Percentiles rank a stretch among this genome's conserved stretches.
These are phyloP conservation scores for Leptographium wingfieldii DNA, from an alignment of 2,329 filamentous ascomycete genomes.

Conservation along the genomic window DNA sequence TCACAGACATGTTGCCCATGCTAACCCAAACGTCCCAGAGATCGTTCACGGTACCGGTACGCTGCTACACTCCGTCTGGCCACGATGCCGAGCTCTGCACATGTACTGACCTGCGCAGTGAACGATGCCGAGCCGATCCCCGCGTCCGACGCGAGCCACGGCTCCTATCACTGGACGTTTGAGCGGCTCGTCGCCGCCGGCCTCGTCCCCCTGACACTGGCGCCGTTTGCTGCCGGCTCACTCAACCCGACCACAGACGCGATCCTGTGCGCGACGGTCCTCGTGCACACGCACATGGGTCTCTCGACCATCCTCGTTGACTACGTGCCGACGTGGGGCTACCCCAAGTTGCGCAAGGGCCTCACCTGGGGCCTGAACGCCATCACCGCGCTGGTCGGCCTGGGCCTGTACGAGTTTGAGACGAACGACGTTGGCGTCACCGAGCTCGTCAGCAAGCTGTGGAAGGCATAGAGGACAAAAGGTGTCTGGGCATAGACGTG, in stretches of 20 bases:
- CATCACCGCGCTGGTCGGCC: conserved; percentile 66
- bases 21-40: conserved; percentile 35
- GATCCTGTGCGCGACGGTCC: conserved; percentile 65
- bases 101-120: conserved; percentile 33
- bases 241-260: conserved; percentile 85
- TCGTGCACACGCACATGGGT: conserved; percentile 91
- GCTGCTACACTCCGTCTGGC: conserved; percentile 7
- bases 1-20: background rate
- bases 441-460: conserved; percentile 77
- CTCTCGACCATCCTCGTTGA: conserved; percentile 86
- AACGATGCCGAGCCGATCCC: conserved; percentile 79
- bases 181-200: conserved; percentile 74
- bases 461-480: conserved; percentile 52
- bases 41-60: conserved; percentile 63
- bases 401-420: conserved; percentile 96
- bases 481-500: too few relatives aligned
- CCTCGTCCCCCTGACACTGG: conserved; percentile 75
- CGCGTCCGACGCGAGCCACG: conserved; percentile 60
- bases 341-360: conserved; percentile 54
- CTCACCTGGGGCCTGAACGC: conserved; percentile 68
- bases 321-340: conserved; percentile 66
- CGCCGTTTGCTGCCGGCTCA: conserved; percentile 83
- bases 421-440: conserved; percentile 95
- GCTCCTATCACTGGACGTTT: conserved; percentile 97
- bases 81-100: too few relatives aligned